Base-by-base conservation (phyloP, 805 yeast genomes). In the Kodamaea lidongshanica region DNA sequence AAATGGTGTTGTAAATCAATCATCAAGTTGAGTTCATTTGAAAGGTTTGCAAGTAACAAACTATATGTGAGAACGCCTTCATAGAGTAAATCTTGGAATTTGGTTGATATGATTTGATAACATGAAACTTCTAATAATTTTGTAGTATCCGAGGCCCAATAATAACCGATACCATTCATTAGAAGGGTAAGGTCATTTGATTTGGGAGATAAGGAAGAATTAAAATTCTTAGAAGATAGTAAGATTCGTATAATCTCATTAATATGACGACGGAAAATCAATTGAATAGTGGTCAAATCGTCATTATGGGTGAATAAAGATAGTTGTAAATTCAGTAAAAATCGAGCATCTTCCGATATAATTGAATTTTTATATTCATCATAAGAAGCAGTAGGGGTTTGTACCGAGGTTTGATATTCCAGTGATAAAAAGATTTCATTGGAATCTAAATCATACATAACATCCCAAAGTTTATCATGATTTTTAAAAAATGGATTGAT, bases 401-500 rank as follows among this genome's bases (percentile, higher is more conserved):
- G 22, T 6, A 31, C 40, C 8, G 37, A 32, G 8, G 16, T 13
- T 7, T 24, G 16, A 20, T 47, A 32, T 19, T 45, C 50, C 11
- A 50, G 31, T n/a, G 54, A 45, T 12, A 64, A 32, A 17, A 47
- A 41, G 22, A 75, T 44, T 32, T 60, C 66, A 26, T 69, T 70
- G 0, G 63, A 29, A 43, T 79, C 87, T 38, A 80, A 43, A 48
- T 80, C 78, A 34, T 75, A 71, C 37, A 73, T 65, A 18, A 75
- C 49, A 48, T 80, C 83, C 80, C 82, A 79, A 12, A 70, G 45
- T 25, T 61, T 62, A 18, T 58, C 61, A 34, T 68, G 68, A 18
- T 70, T 64, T 43, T 74, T 74, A 46, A 80, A 72, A 23, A 77
- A 68, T 10, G 79, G 71, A 46, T 80, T 80, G 23, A 79, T 73